phyloP scores from a whole-genome alignment of 1,139 yeast genomes.

The Saccharomyces hybrid region DNA sequence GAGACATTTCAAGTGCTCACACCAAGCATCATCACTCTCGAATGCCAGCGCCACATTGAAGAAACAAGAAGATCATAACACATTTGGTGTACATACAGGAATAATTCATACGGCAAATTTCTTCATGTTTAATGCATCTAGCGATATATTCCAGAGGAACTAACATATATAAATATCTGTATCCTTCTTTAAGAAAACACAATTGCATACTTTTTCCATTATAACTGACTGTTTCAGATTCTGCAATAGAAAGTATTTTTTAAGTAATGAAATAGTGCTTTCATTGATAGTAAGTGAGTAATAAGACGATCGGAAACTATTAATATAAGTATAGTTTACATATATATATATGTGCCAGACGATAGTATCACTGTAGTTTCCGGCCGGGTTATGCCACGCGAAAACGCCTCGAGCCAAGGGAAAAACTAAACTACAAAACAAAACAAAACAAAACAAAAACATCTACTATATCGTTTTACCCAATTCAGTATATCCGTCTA shows the following conservation, averaged over 20 bases:
- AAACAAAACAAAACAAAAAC: background rate
- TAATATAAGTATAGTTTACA: too few species aligned
- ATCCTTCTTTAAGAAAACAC: background rate
- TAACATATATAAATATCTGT: background rate
- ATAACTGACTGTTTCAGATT: background rate
- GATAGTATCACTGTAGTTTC: background rate
- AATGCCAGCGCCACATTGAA: background rate
- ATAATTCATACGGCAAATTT: background rate
- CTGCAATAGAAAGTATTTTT: background rate
- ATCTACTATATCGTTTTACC: background rate
- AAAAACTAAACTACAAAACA: background rate
- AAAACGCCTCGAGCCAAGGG: constrained; percentile 1
- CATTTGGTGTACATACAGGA: background rate
- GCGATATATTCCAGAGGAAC: background rate
- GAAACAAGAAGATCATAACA: background rate
- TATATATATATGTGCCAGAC: background rate
- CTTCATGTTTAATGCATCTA: background rate
- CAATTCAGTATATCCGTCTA: background rate
- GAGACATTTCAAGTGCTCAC: background rate
- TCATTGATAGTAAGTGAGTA: background rate
- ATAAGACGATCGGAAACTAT: background rate
- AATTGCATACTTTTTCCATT: background rate
- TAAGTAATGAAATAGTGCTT: background rate
- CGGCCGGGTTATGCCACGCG: background rate
- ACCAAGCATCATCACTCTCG: background rate